Base-by-base conservation (phyloP, 1,284 basidiomycete species). In the Sphagnurus paluster region DNA sequence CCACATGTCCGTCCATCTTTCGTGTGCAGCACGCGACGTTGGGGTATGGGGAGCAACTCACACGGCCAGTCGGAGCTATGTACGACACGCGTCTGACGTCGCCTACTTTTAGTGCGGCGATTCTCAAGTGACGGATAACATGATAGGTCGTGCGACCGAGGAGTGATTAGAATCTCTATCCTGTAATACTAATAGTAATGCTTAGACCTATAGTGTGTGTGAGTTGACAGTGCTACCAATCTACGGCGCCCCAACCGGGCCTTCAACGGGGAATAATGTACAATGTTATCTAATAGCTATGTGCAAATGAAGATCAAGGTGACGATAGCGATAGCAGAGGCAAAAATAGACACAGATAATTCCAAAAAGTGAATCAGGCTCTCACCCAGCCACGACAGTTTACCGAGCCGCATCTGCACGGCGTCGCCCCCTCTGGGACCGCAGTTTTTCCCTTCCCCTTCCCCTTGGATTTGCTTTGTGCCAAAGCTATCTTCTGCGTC, bases 341-440 rank as follows among this genome's bases (percentile, higher is more conserved):
- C 8, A n/a, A 14, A n/a, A 29, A 35, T 32, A 6, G 14, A 6
- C 6, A 10, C 21, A 14, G 34, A 29, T n/a, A 17, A n/a, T 19
- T 13, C 21, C 2, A 26, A 42, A 17, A 21, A 25, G 36, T 34
- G 17, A 28, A 9, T 42, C 16, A 53, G 20, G 51, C 50, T 44
- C 50, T 51, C 25, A 66, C 39, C 57, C 54, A 57, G 32, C 59
- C 52, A 34, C 66, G 55, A 52, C 63, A 63, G 16, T 44, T 39
- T 2, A 25, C 41, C 8, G 56, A 28, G 9, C 60, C 58, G 50
- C 64, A 62, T 20, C 54, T 38, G 44, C 66, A 67, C 5, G 45
- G 23, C 28, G 48, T 52, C 14, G 57, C 56, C 13, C 61, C 61
- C 11, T 48, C 35, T 10, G 64, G 61, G 14, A 55, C 54, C 30